phyloP scores from a whole-genome alignment of 257 asterid species.

The Plectranthus barbatus region DNA sequence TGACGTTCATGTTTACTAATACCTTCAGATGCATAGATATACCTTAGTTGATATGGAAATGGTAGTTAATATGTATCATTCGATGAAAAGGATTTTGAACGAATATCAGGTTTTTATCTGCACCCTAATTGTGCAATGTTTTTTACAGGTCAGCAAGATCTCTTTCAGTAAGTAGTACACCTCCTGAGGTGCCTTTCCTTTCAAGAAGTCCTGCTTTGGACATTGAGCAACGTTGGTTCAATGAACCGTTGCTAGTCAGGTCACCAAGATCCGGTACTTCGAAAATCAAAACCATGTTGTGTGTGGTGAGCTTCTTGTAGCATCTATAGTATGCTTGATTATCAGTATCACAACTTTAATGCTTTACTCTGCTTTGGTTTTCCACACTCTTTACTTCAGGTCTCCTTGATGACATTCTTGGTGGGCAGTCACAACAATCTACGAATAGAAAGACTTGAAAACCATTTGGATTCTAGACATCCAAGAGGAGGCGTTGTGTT shows the following conservation, averaged over 20 bases:
- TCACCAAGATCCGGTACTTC: conserved; percentile 31
- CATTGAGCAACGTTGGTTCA: conserved; percentile 20
- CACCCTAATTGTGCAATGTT: neutral
- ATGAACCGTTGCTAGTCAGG: conserved; percentile 41
- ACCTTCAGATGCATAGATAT: neutral
- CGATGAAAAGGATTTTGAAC: neutral
- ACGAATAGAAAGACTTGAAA: conserved; percentile 16
- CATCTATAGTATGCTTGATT: neutral
- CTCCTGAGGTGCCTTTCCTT: conserved; percentile 33
- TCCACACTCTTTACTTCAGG: conserved; percentile 35
- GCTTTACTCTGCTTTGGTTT: conserved; percentile 1
- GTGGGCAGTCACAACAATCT: conserved; percentile 29
- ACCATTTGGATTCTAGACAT: neutral
- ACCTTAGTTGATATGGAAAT: neutral
- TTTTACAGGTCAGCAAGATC: conserved; percentile 74
- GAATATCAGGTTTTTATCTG: neutral
- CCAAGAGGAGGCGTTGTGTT: conserved; percentile 25
- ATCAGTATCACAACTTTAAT: neutral
- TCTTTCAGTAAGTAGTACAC: conserved; percentile 47
- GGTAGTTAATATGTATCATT: neutral
- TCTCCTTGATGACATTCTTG: conserved; percentile 33
- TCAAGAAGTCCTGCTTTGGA: conserved; percentile 31
- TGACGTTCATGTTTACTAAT: neutral
- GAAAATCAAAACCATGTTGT: conserved; percentile 40
- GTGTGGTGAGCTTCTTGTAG: conserved; percentile 46